Percentiles rank a stretch among this genome's conserved stretches.
These are phyloP conservation scores for Metschnikowia lochheadii DNA, from an alignment of 805 yeast species.

Conservation along the genomic window DNA sequence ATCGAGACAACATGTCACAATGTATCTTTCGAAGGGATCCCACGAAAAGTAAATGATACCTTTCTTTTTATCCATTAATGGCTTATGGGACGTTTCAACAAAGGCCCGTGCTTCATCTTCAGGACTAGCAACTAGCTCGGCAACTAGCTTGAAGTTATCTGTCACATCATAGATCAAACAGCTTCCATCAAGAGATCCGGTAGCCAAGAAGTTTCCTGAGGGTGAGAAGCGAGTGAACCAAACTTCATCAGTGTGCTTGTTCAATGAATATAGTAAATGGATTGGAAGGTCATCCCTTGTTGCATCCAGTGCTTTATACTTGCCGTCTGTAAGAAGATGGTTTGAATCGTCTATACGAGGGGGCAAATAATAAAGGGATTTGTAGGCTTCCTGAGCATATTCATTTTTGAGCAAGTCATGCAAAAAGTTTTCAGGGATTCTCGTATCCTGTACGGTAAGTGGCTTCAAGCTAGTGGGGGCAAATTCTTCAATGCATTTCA, in stretches of 20 bases:
- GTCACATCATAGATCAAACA: conserved; percentile 63
- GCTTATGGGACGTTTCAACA: conserved; percentile 23
- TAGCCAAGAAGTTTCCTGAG: conserved; percentile 69
- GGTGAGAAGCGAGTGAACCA: conserved; percentile 83
- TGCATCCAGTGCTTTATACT: not conserved
- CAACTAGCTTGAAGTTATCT: conserved; percentile 33
- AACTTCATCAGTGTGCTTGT: conserved; percentile 65
- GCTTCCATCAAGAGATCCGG: conserved; percentile 66
- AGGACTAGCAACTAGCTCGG: conserved; percentile 27
- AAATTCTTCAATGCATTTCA: not conserved
- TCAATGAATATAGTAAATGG: conserved; percentile 41
- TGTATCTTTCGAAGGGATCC: conserved; percentile 64
- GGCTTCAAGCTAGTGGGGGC: not conserved
- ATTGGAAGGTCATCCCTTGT: conserved; percentile 40
- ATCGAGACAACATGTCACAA: conserved; percentile 73
- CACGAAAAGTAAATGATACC: conserved; percentile 62
- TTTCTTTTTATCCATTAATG: conserved; percentile 23
- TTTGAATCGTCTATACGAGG: conserved; percentile 5
- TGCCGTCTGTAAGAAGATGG: not conserved
- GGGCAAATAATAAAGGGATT: conserved; percentile 15
- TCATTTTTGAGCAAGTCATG: conserved; percentile 11
- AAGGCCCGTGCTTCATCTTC: conserved; percentile 26
- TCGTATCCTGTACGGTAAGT: not conserved
- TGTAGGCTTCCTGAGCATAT: conserved; percentile 7
- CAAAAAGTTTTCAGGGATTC: conserved; percentile 12